phyloP scores from a whole-genome alignment of 768 basidiomycete genomes.

The Holtermannia corniformis region DNA sequence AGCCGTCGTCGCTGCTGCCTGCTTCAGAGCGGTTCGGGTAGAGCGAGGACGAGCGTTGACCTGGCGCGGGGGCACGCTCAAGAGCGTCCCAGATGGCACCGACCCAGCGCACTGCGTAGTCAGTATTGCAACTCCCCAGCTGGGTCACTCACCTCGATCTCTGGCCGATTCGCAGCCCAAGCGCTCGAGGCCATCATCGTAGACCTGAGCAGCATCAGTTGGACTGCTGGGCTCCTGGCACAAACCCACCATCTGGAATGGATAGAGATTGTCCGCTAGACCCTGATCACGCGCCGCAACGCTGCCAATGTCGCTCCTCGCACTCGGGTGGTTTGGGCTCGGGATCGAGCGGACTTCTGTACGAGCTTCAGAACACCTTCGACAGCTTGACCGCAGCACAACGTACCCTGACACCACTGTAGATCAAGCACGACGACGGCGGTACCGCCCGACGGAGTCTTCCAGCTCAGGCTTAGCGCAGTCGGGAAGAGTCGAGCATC shows the following conservation, averaged over 20 bases:
- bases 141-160: conserved; percentile 47
- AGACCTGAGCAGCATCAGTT: conserved; percentile 44
- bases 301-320: conserved; percentile 77
- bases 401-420: conserved; percentile 54
- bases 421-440: conserved; percentile 80
- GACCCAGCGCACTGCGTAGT: conserved; percentile 64
- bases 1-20: conserved; percentile 14
- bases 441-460: conserved; percentile 68
- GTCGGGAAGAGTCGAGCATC: conserved; percentile 59
- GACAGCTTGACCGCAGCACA: neutral
- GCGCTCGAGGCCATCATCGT: conserved; percentile 79
- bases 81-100: conserved; percentile 68
- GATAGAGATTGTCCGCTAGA: conserved; percentile 61
- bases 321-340: conserved; percentile 68
- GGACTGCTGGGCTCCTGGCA: neutral
- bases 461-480: conserved; percentile 76
- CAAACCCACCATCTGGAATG: conserved; percentile 60
- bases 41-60: conserved; percentile 1
- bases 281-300: conserved; percentile 55
- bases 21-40: conserved; percentile 1
- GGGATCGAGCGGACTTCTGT: conserved; percentile 74
- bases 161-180: conserved; percentile 78
- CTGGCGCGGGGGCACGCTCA: conserved; percentile 20
- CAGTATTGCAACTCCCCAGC: neutral
- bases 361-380: neutral